Evolutionary conservation across 2,329 filamentous ascomycete genomes (phyloP), one percentile per base, ranked within the genome.

Genomic region (Colletotrichum siamense): DNA sequence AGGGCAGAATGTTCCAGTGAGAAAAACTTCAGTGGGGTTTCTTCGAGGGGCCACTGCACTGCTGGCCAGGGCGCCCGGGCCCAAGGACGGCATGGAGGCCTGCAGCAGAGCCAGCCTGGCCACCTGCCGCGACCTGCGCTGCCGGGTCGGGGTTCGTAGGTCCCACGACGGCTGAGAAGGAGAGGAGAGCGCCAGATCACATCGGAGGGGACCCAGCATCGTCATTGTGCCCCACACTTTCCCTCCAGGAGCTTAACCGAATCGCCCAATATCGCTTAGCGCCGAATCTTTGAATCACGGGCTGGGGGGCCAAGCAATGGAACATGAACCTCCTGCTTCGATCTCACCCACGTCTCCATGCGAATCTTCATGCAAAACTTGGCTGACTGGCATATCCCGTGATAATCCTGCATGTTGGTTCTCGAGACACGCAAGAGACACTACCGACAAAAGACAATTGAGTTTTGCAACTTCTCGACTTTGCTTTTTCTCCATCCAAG

Each of bases 321-420:
- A 67, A 39, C 73, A 66, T 67, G 64, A 73, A 69, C 52, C 64
- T 69, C 63, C 64, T 62, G 18, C 49, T 15, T 61, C 69, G 57
- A 49, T n/a, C 44, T 66, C 49, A 32, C 34, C 26, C 12, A 32
- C 44, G 32, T 30, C n/a, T 59, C 49, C 26, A 32, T 66, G 24
- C 22, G 22, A 22, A 22, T 36, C 9, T 36, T 69, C 22, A 39
- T 61, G 32, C 55, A 49, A 18, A n/a, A 28, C 26, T 18, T 26
- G 26, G 28, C 57, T 28, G 57, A 26, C 16, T 30, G 24, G 6
- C 5, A 30, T 61, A n/a, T 61, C 57, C 44, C n/a, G 44, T 24
- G 7, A 52, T 13, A 8, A 22, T 13, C n/a, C 44, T 52, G 44
- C 12, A 52, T 52, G 4, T 8, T 52, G 18, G n/a, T 22, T 7